Evolutionary conservation across 371 early-diverging fungal genomes (phyloP).

Genomic region (Mortierella sp.): DNA sequence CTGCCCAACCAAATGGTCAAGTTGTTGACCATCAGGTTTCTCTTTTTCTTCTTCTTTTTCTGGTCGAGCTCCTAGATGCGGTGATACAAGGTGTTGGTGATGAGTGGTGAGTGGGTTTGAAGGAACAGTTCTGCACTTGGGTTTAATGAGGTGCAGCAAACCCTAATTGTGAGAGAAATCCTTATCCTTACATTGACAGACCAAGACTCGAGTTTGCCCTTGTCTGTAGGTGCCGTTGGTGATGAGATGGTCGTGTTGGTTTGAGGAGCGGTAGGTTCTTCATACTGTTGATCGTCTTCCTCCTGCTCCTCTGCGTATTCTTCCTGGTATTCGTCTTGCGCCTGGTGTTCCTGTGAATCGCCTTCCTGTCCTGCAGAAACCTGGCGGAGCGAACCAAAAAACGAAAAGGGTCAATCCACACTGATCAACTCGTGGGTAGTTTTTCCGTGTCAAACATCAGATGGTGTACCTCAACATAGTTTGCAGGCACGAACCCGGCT

Average conservation of each 20-base stretch:
- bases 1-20: slow-evolving; percentile 74
- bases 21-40: slow-evolving; percentile 76
- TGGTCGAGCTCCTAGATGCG: slow-evolving; percentile 71
- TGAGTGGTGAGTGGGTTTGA: no score
- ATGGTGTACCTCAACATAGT: slow-evolving; percentile 71
- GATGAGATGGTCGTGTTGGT: slow-evolving; percentile 24
- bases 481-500: slow-evolving; percentile 80
- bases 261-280: slow-evolving; percentile 27
- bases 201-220: slow-evolving; percentile 52
- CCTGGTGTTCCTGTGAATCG: slow-evolving; percentile 32
- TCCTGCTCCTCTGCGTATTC: slow-evolving; percentile 42
- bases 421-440: no score
- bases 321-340: slow-evolving; percentile 33
- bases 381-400: no score
- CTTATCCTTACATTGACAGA: slow-evolving; percentile 44
- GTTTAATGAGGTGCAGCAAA: no score
- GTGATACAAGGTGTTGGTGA: no score
- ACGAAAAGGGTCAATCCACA: no score
- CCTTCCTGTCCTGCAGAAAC: slow-evolving; percentile 52
- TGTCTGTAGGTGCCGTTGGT: slow-evolving; percentile 35
- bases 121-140: no score
- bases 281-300: slow-evolving; percentile 28
- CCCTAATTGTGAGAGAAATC: background rate
- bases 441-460: background rate
- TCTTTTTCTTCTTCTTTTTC: slow-evolving; percentile 82